Conservation (phyloP, 1,284 basidiomycete species). For the Tilletia setariae region DNA sequence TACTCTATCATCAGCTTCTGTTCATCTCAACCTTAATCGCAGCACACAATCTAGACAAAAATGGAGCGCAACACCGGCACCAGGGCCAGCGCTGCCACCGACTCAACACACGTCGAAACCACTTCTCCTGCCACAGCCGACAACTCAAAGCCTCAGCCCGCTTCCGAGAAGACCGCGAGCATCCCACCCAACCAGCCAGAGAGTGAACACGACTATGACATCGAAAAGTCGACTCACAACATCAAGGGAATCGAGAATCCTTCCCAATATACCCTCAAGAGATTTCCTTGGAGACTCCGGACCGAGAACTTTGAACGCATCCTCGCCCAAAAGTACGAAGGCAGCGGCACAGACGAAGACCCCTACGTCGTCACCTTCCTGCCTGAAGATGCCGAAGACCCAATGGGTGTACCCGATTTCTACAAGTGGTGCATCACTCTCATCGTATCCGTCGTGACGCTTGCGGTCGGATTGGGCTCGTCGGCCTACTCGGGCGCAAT, state of each 20-base stretch:
- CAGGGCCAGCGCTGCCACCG: background rate
- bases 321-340: slow-evolving; percentile 52
- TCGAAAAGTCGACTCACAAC: background rate
- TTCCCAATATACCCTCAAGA: background rate
- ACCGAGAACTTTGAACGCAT: slow-evolving; percentile 55
- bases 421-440: slow-evolving; percentile 40
- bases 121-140: background rate
- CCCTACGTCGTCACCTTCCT: slow-evolving; percentile 55
- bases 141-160: background rate
- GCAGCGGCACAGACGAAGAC: slow-evolving; percentile 54
- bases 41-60: too few relatives aligned
- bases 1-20: background rate
- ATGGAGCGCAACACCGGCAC: slow-evolving; percentile 1
- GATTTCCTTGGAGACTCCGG: background rate
- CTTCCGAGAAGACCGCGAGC: too few relatives aligned
- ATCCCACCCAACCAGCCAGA: background rate
- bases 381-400: slow-evolving; percentile 36
- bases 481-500: slow-evolving; percentile 67
- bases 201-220: background rate
- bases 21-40: too few relatives aligned
- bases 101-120: background rate
- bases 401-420: slow-evolving; percentile 20
- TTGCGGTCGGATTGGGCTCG: slow-evolving; percentile 60
- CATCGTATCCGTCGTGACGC: slow-evolving; percentile 44
- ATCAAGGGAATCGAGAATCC: background rate